phyloP scores from a whole-genome alignment of 805 yeast genomes.

The Yarrowia yakushimensis region DNA sequence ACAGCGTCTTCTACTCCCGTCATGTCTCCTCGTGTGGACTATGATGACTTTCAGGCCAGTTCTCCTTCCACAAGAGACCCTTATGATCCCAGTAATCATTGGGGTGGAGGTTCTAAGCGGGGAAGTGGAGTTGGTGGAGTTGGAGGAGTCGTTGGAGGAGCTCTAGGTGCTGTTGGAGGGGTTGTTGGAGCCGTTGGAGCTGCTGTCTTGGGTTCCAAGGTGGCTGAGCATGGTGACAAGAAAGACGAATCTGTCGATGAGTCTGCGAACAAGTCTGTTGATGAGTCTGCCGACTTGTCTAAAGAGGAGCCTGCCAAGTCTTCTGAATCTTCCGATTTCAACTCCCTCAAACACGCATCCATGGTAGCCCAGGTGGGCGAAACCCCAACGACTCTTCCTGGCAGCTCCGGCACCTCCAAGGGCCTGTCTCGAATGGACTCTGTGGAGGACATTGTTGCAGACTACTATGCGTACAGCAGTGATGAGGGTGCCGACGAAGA shows the following conservation, averaged over 20 bases:
- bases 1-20: not conserved
- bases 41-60: not conserved
- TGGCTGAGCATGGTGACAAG: no score
- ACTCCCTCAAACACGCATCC: not conserved
- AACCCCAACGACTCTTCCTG: not conserved
- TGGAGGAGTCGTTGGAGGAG: not conserved
- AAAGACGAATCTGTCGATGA: not conserved
- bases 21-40: not conserved
- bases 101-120: not conserved
- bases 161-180: not conserved
- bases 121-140: not conserved
- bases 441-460: slow-evolving; percentile 29
- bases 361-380: not conserved
- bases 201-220: not conserved
- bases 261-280: not conserved
- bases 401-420: not conserved
- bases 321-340: not conserved
- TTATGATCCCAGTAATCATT: slow-evolving; percentile 11
- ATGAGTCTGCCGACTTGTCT: not conserved
- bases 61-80: not conserved
- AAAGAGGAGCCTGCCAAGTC: not conserved
- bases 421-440: slow-evolving; percentile 1
- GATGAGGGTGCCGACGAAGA: slow-evolving; percentile 15
- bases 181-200: not conserved
- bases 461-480: slow-evolving; percentile 27